Evolutionary conservation across 352 stramenopile genomes (phyloP).

Genomic region (Pythium diclinum): DNA sequence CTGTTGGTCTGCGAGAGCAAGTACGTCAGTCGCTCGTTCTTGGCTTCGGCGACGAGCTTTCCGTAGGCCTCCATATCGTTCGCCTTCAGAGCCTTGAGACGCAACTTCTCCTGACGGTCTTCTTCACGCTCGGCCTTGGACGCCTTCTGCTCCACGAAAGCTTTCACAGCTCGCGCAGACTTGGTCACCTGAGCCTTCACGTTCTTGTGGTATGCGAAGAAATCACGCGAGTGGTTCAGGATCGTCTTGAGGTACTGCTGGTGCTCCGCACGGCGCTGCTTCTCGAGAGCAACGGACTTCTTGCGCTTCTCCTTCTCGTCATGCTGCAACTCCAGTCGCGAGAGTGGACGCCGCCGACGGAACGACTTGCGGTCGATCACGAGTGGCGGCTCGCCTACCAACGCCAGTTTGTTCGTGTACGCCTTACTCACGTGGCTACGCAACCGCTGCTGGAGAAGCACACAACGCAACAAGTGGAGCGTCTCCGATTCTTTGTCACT

Average conservation of each 20-base stretch:
- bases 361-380: conserved; percentile 77
- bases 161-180: conserved; percentile 66
- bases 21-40: conserved; percentile 97
- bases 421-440: conserved; percentile 54
- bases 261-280: conserved; percentile 72
- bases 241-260: conserved; percentile 81
- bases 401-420: conserved; percentile 58
- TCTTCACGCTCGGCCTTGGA: conserved; percentile 83
- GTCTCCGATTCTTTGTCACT: conserved; percentile 43
- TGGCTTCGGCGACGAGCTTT: conserved; percentile 95
- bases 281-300: conserved; percentile 79
- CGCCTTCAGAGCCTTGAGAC: conserved; percentile 87
- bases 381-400: conserved; percentile 58
- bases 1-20: conserved; percentile 95
- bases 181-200: conserved; percentile 72
- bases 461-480: conserved; percentile 60
- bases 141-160: conserved; percentile 69
- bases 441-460: conserved; percentile 73
- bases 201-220: conserved; percentile 86
- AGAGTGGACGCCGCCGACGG: conserved; percentile 59
- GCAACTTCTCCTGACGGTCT: conserved; percentile 84
- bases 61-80: conserved; percentile 98
- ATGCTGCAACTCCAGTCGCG: conserved; percentile 57
- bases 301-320: conserved; percentile 80
- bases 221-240: conserved; percentile 81